Evolutionary conservation across 108 stramenopile species (phyloP), one percentile per base, ranked within the genome.

Genomic region (Conticribra guillardii): DNA sequence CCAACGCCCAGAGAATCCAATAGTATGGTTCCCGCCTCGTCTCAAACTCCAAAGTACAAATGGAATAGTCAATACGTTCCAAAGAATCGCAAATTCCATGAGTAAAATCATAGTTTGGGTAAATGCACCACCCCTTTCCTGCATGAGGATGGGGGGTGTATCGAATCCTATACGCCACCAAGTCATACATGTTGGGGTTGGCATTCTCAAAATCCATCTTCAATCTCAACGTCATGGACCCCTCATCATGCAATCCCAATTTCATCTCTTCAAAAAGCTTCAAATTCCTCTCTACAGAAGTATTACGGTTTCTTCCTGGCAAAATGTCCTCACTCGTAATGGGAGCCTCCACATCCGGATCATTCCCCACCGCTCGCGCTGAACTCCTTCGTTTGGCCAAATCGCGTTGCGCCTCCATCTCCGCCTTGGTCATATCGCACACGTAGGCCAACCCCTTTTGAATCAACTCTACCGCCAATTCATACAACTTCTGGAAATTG

Each of bases 1-100:
- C 91, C 45, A 99, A 76, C 24, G 94, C 96, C 88, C 96, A 94
- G 29, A 99, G 83, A 27, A 99, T 93, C 99, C 99, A 99, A 84
- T 92, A 98, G 82, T 99, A 99, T 5, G 93, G 89, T 64, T 98
- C 99, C 5, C 98, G 87, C 7, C 98, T 80, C 7, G 95, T 94
- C 85, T 99, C 98, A 69, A 99, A 99, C 79, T 99, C 99, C 64
- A 99, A 85, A 2, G 99, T 99, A 76, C 99, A 99, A 54, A 99
- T 98, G 51, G 91, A 93, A 73, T 99, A 98, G 68, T 98, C 98
- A 73, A 99, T 94, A 60, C 98, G 89, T 83, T 99, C 99, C 47
- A 99, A 60, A 17, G 96, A 95, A 83, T 96, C 97, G 72, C 93
- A 93, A 51, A 98, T 89, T 71, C 99, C 97, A 82, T 99, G 99